Conservation (phyloP, 495 filamentous ascomycete species). For the Recurvomyces mirabilis region DNA sequence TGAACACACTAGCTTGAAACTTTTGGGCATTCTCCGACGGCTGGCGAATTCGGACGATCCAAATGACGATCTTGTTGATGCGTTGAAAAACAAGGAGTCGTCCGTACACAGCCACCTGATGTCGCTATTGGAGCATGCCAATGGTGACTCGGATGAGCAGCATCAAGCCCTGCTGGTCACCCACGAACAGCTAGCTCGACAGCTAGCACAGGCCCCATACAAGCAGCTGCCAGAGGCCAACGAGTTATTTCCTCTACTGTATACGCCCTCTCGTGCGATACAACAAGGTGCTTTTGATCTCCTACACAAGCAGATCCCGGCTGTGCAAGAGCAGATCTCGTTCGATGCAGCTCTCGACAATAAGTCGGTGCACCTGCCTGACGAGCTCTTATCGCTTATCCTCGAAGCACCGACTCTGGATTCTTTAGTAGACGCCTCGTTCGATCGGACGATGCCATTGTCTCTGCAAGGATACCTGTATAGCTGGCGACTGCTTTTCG, state of each 20-base stretch:
- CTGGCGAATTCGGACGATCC: slow-evolving; percentile 41
- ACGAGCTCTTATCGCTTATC: slow-evolving; percentile 39
- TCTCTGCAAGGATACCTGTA: slow-evolving; percentile 64
- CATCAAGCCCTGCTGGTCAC: slow-evolving; percentile 55
- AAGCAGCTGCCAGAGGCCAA: slow-evolving; percentile 44
- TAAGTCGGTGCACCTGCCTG: slow-evolving; percentile 41
- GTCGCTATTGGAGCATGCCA: slow-evolving; percentile 38
- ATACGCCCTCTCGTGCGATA: slow-evolving; percentile 59
- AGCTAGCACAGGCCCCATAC: slow-evolving; percentile 48
- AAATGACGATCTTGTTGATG: slow-evolving; percentile 81
- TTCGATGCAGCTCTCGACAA: slow-evolving; percentile 72
- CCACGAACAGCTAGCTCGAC: slow-evolving; percentile 54
- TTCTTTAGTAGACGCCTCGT: slow-evolving; percentile 29
- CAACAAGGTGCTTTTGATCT: slow-evolving; percentile 73
- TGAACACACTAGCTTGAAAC: slow-evolving; percentile 57
- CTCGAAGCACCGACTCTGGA: slow-evolving; percentile 35
- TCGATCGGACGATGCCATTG: slow-evolving; percentile 43
- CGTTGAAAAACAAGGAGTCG: slow-evolving; percentile 43
- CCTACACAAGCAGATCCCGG: slow-evolving; percentile 65
- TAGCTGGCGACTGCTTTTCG: slow-evolving; percentile 84
- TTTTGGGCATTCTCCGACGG: slow-evolving; percentile 50
- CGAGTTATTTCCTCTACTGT: slow-evolving; percentile 57
- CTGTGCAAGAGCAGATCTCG: slow-evolving; percentile 68
- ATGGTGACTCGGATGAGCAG: slow-evolving; percentile 3
- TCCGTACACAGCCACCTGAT: slow-evolving; percentile 47